Base-by-base conservation (phyloP, 192 early-diverging fungal genomes). In the Pilobolus umbonatus region DNA sequence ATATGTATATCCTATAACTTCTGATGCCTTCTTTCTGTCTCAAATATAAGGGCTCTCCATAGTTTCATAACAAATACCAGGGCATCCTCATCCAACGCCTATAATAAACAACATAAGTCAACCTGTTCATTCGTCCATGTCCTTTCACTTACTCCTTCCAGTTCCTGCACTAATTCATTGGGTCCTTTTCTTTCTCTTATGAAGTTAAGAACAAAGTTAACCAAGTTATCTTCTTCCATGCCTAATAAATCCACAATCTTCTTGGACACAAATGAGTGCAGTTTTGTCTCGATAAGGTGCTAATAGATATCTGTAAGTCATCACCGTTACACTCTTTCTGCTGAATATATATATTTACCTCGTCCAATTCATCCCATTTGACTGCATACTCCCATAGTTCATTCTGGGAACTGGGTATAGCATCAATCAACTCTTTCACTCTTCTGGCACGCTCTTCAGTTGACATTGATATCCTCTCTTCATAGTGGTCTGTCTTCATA, bases 61-160 rank as follows among this genome's bases (percentile, higher is more conserved):
- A 97, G 69, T 54, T 85, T 86, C 63, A 84, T 84, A 8, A 96
- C 93, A 81, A 98, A 90, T 29, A 81, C 75, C 17, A 82, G 80
- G 3, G 94, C 87, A 47, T 94, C 94, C 15, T 94, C 92, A 55
- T 91, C 94, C 52, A 98, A 75, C 1, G 88, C 83, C 87, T 91
- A 73, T 2, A 26, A 40, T 10, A 5, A 55, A 34, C 3, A 65
- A 68, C 21, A 43, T 24, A 5, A 55, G 12, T 1, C 15, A 15
- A 49, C 24, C 10, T 4, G 24, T 22, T n/a, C n/a, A n/a, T n/a
- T 24, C 21, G 4, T 25, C 26, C 19, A 3, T 1, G 5, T 48
- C 8, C 19, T 31, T 19, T n/a, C 22, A 62, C 68, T 74, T 73
- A 91, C 89, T 73, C 72, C 67, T 57, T 85, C 77, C 45, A 98